Base-by-base conservation (phyloP, 2,329 filamentous ascomycete genomes). In the Neocatenulostroma microsporum region DNA sequence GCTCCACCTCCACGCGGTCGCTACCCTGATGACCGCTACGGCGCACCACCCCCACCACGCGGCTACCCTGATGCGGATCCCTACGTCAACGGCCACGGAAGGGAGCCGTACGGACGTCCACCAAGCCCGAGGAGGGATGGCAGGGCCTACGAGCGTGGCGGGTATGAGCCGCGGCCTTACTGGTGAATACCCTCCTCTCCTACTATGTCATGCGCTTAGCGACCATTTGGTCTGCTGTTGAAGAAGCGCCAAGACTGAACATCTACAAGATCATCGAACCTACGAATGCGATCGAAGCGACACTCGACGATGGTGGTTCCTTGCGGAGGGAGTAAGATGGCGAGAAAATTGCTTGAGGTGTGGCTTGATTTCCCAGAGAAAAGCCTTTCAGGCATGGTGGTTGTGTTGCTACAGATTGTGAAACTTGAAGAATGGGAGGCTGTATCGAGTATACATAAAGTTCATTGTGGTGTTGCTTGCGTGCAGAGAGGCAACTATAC, bases 1-100 rank as follows among this genome's bases (percentile, higher is more conserved):
- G n/a, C n/a, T n/a, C 75, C 74, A 39, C 70, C 73, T 37, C 71
- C 82, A 45, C 50, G 54, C 34, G 71, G 74, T 48, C 54, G 62
- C 69, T 67, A 67, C 47, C 33, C 83, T 54, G 82, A 87, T 40
- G 85, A 91, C 52, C 80, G 82, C 20, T 91, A 89, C 64, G 70
- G 67, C 45, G 50, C 48, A 24, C 56, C 55, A 33, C 52, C 55
- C 40, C 54, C 54, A 27, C 68, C 71, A 29, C 63, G 72, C 50
- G 67, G 71, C 49, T 61, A 61, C 30, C 74, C 74, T 54, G 74
- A 77, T 48, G 58, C 65, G 43, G 76, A 80, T 49, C 73, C 74
- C 3, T 80, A 80, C 58, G 53, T 70, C 54, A 73, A 78, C 56
- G 70, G 74, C 38, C 68, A 73, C 45, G 64, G 62, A 23, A 66